phyloP scores from a whole-genome alignment of 345 rosid genomes.

The Populus nigra region DNA sequence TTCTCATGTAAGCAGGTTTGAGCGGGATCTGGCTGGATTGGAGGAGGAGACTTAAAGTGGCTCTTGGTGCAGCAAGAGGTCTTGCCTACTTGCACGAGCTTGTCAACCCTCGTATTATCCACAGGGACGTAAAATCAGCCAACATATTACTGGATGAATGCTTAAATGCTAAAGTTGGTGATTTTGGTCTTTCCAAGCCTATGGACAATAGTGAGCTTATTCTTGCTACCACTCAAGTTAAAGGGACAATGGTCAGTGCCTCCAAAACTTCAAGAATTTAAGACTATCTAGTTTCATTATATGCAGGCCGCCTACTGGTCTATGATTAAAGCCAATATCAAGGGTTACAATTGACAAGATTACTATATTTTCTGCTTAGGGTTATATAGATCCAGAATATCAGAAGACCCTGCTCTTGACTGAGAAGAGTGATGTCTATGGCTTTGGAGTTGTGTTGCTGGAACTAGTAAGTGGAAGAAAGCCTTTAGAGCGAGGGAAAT shows the following conservation, averaged over 20 bases:
- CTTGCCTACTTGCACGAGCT: slow-evolving; percentile 56
- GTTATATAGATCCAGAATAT: slow-evolving; percentile 89
- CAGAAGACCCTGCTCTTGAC: slow-evolving; percentile 86
- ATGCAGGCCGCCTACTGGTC: no score
- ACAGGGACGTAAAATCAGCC: slow-evolving; percentile 79
- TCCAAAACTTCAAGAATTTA: no score
- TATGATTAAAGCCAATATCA: no score
- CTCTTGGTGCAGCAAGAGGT: slow-evolving; percentile 81
- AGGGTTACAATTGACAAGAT: background rate
- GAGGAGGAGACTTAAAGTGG: slow-evolving; percentile 59
- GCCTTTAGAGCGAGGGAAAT: slow-evolving; percentile 76
- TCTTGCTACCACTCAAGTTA: slow-evolving; percentile 86
- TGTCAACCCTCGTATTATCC: slow-evolving; percentile 91
- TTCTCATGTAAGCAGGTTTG: no score
- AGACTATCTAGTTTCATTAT: no score
- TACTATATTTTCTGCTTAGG: slow-evolving; percentile 37
- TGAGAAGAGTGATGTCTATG: slow-evolving; percentile 89
- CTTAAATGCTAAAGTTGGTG: slow-evolving; percentile 79
- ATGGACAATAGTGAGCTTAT: slow-evolving; percentile 53
- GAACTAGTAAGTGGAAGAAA: slow-evolving; percentile 67
- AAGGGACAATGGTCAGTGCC: slow-evolving; percentile 71
- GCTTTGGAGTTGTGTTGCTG: slow-evolving; percentile 82
- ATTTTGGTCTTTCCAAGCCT: slow-evolving; percentile 84
- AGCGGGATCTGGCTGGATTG: no score
- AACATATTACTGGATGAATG: slow-evolving; percentile 77